Conservation (phyloP, 2,329 filamentous ascomycete genomes). For the Acephala macrosclerotiorum region DNA sequence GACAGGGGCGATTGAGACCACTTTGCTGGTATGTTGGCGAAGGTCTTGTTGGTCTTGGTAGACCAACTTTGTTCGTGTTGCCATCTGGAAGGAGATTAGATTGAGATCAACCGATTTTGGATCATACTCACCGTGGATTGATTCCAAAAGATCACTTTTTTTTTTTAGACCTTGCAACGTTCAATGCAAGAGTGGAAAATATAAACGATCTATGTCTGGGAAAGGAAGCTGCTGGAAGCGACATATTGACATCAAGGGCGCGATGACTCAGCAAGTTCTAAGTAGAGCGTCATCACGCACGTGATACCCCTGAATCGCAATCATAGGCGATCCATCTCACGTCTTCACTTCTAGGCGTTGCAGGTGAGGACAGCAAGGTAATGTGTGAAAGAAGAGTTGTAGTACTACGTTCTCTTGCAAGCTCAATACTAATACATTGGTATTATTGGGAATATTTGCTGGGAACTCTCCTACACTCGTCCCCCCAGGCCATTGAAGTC, state of each 20-base stretch:
- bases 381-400: no score
- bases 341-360: no score
- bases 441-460: no score
- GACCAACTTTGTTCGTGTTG: constrained; percentile 18
- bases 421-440: no score
- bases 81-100: constrained; percentile 7
- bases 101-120: not conserved
- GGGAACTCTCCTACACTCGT: no score
- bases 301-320: no score
- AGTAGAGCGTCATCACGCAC: not conserved
- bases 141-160: not conserved
- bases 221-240: not conserved
- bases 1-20: constrained; percentile 29
- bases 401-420: no score
- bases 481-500: no score
- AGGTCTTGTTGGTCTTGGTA: constrained; percentile 22
- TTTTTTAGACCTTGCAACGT: not conserved
- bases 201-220: not conserved
- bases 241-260: constrained; percentile 8
- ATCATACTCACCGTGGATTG: not conserved
- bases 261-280: not conserved
- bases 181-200: not conserved
- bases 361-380: no score
- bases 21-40: constrained; percentile 21
- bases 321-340: no score